Evolutionary conservation across 1,284 basidiomycete species (phyloP).

Genomic region (Fomes fomentarius): DNA sequence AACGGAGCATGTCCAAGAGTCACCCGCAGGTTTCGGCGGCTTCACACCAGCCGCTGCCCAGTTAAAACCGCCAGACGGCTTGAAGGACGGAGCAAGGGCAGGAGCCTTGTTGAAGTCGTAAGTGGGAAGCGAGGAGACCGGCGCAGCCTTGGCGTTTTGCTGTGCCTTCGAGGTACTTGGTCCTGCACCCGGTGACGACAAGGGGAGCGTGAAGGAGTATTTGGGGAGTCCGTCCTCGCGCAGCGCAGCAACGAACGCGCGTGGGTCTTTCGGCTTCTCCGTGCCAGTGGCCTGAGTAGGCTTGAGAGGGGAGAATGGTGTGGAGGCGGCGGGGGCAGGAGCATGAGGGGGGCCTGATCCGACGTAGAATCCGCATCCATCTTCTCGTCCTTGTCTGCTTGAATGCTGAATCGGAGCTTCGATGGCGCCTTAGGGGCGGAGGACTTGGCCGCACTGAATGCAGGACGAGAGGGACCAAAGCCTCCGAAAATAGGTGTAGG

Average conservation of each 20-base stretch:
- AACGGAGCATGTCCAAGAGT: constrained; percentile 46
- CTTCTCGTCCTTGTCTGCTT: constrained; percentile 47
- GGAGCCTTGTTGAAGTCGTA: constrained; percentile 43
- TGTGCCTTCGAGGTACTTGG: constrained; percentile 42
- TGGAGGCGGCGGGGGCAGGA: background rate
- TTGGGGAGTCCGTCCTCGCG: constrained; percentile 26
- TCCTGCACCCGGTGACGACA: constrained; percentile 35
- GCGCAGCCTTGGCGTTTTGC: constrained; percentile 32
- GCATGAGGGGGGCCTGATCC: too few species aligned
- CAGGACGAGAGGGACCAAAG: constrained; percentile 21
- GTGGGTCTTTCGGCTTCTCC: constrained; percentile 26
- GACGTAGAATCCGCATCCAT: constrained; percentile 25
- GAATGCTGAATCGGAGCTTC: constrained; percentile 69
- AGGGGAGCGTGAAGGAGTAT: constrained; percentile 26
- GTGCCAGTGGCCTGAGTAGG: constrained; percentile 5
- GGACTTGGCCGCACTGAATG: constrained; percentile 38
- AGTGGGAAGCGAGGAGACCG: constrained; percentile 40
- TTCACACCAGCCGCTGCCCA: constrained; percentile 53
- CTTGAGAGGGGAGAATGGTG: background rate
- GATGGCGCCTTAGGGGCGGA: constrained; percentile 71
- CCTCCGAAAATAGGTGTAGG: constrained; percentile 19
- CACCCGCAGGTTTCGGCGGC: constrained; percentile 34
- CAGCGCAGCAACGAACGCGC: constrained; percentile 27
- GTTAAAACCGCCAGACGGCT: constrained; percentile 36
- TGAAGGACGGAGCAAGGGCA: constrained; percentile 12